Conservation (phyloP, 2,329 filamentous ascomycete genomes). For the Neopestalotiopsis sp. region DNA sequence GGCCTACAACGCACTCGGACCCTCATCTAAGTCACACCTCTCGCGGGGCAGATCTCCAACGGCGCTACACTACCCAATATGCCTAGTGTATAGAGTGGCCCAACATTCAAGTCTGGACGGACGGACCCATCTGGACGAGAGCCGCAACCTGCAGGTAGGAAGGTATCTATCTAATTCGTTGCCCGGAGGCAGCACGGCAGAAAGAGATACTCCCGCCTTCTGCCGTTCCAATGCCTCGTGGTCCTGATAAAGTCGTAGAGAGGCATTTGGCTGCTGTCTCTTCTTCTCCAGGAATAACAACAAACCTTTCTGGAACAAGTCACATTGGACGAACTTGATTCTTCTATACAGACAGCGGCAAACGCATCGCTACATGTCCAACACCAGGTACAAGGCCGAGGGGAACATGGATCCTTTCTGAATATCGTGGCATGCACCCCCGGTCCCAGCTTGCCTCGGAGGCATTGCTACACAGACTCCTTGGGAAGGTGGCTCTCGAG, state of each 20-base stretch:
- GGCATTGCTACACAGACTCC: conserved; percentile 14
- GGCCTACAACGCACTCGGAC: conserved; percentile 5
- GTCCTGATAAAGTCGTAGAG: not conserved
- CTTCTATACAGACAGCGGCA: not conserved
- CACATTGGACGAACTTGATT: conserved; percentile 3
- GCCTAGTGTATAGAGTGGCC: not conserved
- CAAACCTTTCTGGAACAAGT: conserved; percentile 3
- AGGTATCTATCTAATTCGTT: not conserved
- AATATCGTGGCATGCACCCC: not conserved
- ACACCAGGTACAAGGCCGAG: not conserved
- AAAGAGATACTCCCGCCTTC: not conserved
- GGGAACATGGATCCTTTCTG: conserved; percentile 9
- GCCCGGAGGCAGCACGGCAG: not conserved
- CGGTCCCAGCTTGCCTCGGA: not conserved
- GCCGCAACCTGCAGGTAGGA: not conserved
- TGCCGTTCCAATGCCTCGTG: not conserved
- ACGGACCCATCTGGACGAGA: not conserved
- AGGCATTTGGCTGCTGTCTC: not conserved
- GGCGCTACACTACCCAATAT: not conserved
- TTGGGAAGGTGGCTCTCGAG: conserved; percentile 4
- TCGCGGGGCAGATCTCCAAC: conserved; percentile 3
- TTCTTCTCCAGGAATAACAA: not conserved
- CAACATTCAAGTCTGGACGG: not conserved
- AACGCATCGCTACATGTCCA: not conserved
- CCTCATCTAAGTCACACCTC: conserved; percentile 11